Evolutionary conservation across 768 basidiomycete species (phyloP), one percentile per base, ranked within the genome.

Genomic region (Punctularia strigosozonata): DNA sequence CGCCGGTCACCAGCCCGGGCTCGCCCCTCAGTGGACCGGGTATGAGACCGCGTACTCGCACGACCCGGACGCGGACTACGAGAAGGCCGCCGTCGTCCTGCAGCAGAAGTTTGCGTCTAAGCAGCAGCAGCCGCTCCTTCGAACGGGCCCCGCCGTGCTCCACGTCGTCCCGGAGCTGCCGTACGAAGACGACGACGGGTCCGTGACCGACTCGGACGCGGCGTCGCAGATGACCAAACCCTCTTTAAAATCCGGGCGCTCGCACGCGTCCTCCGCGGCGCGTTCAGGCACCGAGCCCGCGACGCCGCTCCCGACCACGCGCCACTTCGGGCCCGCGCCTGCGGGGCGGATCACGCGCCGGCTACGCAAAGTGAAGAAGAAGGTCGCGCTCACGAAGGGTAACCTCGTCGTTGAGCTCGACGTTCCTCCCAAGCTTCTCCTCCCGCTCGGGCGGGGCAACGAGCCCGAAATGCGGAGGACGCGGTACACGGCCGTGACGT

Each of bases 281-380:
- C n/a, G n/a, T n/a, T n/a, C n/a, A n/a, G n/a, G n/a, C n/a, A n/a
- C n/a, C n/a, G 25, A 63, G 63, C 4, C 59, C 59, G 31, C 66
- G 67, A 2, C 58, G 62, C 69, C 1, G 75, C 74, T 1, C 45
- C 69, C 1, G 10, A 76, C 76, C 47, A 86, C 81, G 8, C 74
- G 73, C 32, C 88, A 92, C 57, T 94, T 88, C 58, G 90, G 90
- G 4, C 87, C 89, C 13, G 84, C 86, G 2, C 90, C 90, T 5
- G 59, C 71, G 20, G 85, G 89, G 26, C 75, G 87, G n/a, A 66
- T 81, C 21, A 59, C 77, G 25, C 71, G 90, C 37, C 67, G 90
- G 42, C n/a, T n/a, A n/a, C 75, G 83, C 37, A 73, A 73, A 60
- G 63, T 63, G 5, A 90, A 77, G 63, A 86, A 87, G 54, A 73